Conservation (phyloP, 1,284 basidiomycete species). For the Microstroma glucosiphilum region DNA sequence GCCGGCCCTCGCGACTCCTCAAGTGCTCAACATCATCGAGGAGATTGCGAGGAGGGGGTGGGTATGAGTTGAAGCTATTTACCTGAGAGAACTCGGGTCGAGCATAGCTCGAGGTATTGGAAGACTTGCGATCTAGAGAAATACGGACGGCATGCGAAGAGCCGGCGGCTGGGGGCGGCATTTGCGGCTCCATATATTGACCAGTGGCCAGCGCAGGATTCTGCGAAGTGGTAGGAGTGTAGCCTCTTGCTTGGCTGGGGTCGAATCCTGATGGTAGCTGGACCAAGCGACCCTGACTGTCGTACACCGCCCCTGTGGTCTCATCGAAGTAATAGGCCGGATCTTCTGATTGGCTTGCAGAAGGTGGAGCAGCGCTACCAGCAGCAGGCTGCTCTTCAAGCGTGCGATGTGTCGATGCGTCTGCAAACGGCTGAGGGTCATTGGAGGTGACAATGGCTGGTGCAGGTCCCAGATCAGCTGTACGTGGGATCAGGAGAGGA, state of each 20-base stretch:
- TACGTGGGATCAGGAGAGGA: neutral
- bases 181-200: neutral
- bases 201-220: neutral
- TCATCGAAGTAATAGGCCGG: conserved; percentile 45
- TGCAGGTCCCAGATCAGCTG: conserved; percentile 1
- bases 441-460: neutral
- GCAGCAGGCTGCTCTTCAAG: neutral
- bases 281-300: conserved; percentile 35
- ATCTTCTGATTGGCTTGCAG: conserved; percentile 15
- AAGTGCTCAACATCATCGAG: conserved; percentile 29
- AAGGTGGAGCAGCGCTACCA: neutral
- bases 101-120: conserved; percentile 14
- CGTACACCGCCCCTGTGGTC: conserved; percentile 42
- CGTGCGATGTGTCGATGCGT: neutral
- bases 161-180: neutral
- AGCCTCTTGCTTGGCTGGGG: conserved; percentile 7
- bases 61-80: neutral
- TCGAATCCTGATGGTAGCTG: conserved; percentile 25
- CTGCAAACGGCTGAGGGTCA: conserved; percentile 3
- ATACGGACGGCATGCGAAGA: conserved; percentile 7
- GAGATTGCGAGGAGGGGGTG: conserved; percentile 23
- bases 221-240: neutral
- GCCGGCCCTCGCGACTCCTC: conserved; percentile 24
- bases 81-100: neutral
- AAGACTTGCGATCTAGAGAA: conserved; percentile 14